Evolutionary conservation across 2,329 filamentous ascomycete genomes (phyloP), one percentile per base, ranked within the genome.

Genomic region (Talaromyces sp.): DNA sequence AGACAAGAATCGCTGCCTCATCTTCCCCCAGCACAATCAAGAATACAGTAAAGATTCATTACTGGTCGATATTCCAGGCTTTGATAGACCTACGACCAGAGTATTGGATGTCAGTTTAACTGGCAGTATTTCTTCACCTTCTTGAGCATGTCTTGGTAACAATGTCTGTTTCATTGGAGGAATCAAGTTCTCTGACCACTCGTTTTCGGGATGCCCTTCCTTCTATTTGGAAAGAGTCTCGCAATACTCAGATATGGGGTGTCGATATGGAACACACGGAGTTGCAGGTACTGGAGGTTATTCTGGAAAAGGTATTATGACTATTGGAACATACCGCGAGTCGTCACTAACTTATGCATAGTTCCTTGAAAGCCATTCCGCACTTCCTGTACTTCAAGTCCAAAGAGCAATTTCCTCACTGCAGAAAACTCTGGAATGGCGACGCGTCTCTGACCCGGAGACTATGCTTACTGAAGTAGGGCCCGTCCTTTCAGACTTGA

Each of bases 361-460:
- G 58, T 59, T 55, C 32, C 58, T 55, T 30, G 4, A 3, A 17
- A 36, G 52, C 30, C 22, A 55, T 54, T 59, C 58, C 27, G 19
- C 52, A 32, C 32, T 53, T 25, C 58, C 58, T 59, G 15, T 19
- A 44, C 22, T 59, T 27, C 58, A 59, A 30, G 11, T 59, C 28
- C 33, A 33, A 7, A 42, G 49, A 28, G 58, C 49, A 54, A 59
- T 28, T 55, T 25, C n/a, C 30, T 39, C 58, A 53, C 32, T 59
- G 9, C 27, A 17, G 10, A 59, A 32, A n/a, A 59, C 51, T 28
- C 39, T 59, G 49, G 17, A 55, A 42, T 59, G 58, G 58, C 58
- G 58, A 54, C 32, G 51, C 32, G 47, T 33, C 36, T 55, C 51
- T 55, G 15, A 36, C 17, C 49, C 58, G 13, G 42, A 28, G n/a